Evolutionary conservation across 805 yeast genomes (phyloP).

Genomic region (Nakazawaea pomicola): DNA sequence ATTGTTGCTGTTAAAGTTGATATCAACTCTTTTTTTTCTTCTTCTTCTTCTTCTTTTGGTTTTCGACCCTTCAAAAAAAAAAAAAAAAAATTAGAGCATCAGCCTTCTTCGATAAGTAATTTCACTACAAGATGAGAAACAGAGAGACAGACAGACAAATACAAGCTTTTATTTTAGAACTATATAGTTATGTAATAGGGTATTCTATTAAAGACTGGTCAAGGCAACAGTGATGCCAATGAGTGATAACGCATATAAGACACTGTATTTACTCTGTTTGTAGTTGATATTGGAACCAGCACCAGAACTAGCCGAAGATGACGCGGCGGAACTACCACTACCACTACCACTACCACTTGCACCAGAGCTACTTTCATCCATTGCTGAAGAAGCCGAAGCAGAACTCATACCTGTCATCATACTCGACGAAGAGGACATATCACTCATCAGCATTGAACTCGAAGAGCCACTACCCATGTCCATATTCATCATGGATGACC

Average conservation of each 20-base stretch:
- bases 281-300: slow-evolving; percentile 1
- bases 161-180: background rate
- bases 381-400: slow-evolving; percentile 1
- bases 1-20: background rate
- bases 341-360: too few species aligned
- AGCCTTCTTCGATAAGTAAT: too few species aligned
- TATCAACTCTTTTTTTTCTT: background rate
- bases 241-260: slow-evolving; percentile 1
- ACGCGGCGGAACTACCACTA: too few species aligned
- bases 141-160: background rate
- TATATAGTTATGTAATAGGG: too few species aligned
- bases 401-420: background rate
- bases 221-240: slow-evolving; percentile 3
- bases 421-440: background rate
- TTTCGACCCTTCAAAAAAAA: background rate
- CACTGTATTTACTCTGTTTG: slow-evolving; percentile 3
- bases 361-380: background rate
- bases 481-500: slow-evolving; percentile 8
- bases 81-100: too few species aligned
- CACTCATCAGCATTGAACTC: slow-evolving; percentile 4
- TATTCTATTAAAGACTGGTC: slow-evolving; percentile 3
- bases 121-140: too few species aligned
- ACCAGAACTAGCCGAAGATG: slow-evolving; percentile 5
- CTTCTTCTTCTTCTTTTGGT: too few species aligned
- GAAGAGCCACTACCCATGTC: background rate